Conservation (phyloP, 1,284 basidiomycete species). For the Ganoderma resinaceum region DNA sequence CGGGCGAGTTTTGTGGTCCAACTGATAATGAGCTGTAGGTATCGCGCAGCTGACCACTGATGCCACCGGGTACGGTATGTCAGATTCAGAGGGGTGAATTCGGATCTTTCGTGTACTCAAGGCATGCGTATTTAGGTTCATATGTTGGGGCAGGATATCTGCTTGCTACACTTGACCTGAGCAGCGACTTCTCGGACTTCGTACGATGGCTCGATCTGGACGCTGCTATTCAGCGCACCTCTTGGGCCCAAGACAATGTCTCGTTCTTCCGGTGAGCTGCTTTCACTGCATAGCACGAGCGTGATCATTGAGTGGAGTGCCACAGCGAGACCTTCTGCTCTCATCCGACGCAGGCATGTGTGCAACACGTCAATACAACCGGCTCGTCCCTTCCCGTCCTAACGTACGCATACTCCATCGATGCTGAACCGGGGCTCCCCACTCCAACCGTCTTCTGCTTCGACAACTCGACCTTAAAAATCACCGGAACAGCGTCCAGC, state of each 20-base stretch:
- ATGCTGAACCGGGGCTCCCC: constrained; percentile 55
- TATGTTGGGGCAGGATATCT: constrained; percentile 73
- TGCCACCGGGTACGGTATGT: constrained; percentile 65
- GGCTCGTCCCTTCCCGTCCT: constrained; percentile 44
- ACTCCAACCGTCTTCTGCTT: constrained; percentile 67
- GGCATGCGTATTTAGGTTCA: constrained; percentile 54
- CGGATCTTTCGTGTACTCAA: background rate
- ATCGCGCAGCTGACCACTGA: constrained; percentile 58
- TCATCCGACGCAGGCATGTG: constrained; percentile 64
- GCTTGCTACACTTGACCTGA: constrained; percentile 54
- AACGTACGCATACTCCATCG: constrained; percentile 60
- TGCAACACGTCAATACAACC: constrained; percentile 58
- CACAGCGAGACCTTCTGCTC: constrained; percentile 74
- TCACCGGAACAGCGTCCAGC: constrained; percentile 57
- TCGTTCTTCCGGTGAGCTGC: constrained; percentile 54
- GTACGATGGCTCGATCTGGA: constrained; percentile 76
- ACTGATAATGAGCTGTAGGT: constrained; percentile 44
- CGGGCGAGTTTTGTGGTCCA: background rate
- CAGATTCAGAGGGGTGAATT: background rate
- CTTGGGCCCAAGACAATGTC: constrained; percentile 60
- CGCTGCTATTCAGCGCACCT: constrained; percentile 58
- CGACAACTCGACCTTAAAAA: constrained; percentile 58
- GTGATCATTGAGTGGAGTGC: background rate
- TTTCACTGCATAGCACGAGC: too few species aligned
- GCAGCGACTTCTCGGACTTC: constrained; percentile 54